Evolutionary conservation across 2,329 filamentous ascomycete genomes (phyloP).

Genomic region (Karstenula rhodostoma): DNA sequence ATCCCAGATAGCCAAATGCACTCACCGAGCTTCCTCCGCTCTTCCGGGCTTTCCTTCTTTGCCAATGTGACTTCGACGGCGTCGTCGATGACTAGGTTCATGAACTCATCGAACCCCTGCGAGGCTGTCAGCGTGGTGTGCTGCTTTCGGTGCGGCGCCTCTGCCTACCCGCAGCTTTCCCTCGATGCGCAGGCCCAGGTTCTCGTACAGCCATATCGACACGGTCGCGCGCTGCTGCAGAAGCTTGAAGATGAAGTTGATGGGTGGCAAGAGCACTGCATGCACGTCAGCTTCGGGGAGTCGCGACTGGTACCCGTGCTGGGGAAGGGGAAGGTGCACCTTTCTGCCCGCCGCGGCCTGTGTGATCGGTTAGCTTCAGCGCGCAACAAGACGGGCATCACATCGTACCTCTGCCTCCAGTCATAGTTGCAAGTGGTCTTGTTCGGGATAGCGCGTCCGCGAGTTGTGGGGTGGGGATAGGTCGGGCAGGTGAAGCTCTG

Average conservation of each 20-base stretch:
- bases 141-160: slow-evolving; percentile 5
- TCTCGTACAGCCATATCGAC: slow-evolving; percentile 96
- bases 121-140: slow-evolving; percentile 25
- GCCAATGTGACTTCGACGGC: slow-evolving; percentile 89
- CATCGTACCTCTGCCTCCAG: slow-evolving; percentile 43
- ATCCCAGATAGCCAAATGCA: slow-evolving; percentile 1
- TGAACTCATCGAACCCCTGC: slow-evolving; percentile 98
- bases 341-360: slow-evolving; percentile 64
- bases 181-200: slow-evolving; percentile 91
- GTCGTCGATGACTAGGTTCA: slow-evolving; percentile 97
- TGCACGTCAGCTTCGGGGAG: slow-evolving; percentile 22
- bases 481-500: slow-evolving; percentile 27
- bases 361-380: slow-evolving; percentile 45
- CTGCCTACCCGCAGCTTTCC: slow-evolving; percentile 88
- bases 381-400: background rate
- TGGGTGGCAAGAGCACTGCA: slow-evolving; percentile 73
- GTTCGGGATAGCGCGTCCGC: slow-evolving; percentile 12
- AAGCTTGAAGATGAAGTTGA: slow-evolving; percentile 94
- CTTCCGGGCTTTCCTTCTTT: slow-evolving; percentile 81
- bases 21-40: slow-evolving; percentile 79
- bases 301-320: slow-evolving; percentile 14
- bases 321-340: slow-evolving; percentile 30
- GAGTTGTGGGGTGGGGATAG: slow-evolving; percentile 14
- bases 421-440: slow-evolving; percentile 29
- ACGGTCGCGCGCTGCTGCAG: slow-evolving; percentile 84